Evolutionary conservation across 495 filamentous ascomycete species (phyloP).

Genomic region (Penicillium dipodomyicola): DNA sequence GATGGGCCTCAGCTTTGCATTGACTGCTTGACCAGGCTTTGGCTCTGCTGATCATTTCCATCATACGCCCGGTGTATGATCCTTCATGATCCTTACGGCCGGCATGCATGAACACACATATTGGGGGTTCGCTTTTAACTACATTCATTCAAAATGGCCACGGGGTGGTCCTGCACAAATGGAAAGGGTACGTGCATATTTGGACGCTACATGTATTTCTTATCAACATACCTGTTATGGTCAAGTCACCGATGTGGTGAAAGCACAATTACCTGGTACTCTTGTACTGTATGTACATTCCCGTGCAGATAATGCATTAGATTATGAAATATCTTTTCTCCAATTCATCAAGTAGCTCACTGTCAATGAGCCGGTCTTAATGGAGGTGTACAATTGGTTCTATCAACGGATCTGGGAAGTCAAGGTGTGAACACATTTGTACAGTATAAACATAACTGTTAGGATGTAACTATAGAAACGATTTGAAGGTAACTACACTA

Average conservation of each 20-base stretch:
- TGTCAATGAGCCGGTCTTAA: neutral
- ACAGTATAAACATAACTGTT: too few species aligned
- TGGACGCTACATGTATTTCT: neutral
- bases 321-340: neutral
- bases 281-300: neutral
- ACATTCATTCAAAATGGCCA: neutral
- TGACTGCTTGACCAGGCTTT: conserved; percentile 55
- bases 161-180: neutral
- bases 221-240: neutral
- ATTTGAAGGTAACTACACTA: too few species aligned
- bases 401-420: too few species aligned
- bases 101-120: conserved; percentile 10
- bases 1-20: conserved; percentile 80
- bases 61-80: neutral
- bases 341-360: too few species aligned
- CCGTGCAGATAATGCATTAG: neutral
- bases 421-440: too few species aligned
- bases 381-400: too few species aligned
- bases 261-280: neutral
- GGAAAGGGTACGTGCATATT: neutral
- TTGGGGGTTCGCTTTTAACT: neutral
- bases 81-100: conserved; percentile 5
- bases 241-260: neutral
- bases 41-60: neutral
- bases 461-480: too few species aligned